Evolutionary conservation across 345 rosid genomes (phyloP).

Genomic region (Eucalyptus tenuipes): DNA sequence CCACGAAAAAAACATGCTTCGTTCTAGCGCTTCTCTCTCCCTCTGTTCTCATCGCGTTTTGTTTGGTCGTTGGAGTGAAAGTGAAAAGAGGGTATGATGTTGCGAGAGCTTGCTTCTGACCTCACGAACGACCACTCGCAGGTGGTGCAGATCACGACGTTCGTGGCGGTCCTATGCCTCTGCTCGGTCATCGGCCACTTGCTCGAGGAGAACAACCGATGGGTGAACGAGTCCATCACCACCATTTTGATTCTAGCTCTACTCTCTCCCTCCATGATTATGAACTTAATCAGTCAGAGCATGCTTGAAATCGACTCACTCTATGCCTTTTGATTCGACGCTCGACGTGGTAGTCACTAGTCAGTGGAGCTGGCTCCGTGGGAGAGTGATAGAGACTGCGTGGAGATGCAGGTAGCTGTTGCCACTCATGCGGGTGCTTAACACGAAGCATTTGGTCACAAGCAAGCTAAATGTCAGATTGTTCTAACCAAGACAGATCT

Average conservation of each 20-base stretch:
- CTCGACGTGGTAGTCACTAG: not conserved
- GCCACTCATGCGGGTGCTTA: not conserved
- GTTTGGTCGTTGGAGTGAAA: not conserved
- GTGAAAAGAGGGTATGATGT: not conserved
- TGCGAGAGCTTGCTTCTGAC: not conserved
- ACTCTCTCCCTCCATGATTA: not conserved
- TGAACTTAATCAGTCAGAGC: not conserved
- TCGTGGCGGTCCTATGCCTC: constrained; percentile 64
- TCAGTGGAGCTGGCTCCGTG: not conserved
- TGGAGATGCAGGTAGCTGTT: not conserved
- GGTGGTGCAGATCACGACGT: constrained; percentile 53
- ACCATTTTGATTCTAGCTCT: constrained; percentile 52
- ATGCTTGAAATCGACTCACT: not conserved
- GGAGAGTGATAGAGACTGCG: not conserved
- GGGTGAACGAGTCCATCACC: constrained; percentile 85
- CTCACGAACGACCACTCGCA: constrained; percentile 17
- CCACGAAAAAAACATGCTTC: not conserved
- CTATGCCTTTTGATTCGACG: not conserved
- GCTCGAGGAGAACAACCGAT: constrained; percentile 57
- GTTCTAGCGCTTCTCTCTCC: not conserved
- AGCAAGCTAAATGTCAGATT: constrained; percentile 64
- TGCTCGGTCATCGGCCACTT: constrained; percentile 69
- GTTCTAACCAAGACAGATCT: constrained; percentile 88
- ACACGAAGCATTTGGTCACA: not conserved
- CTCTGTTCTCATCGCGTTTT: not conserved